Conservation (phyloP, 495 filamentous ascomycete genomes). For the Talaromyces ruber region DNA sequence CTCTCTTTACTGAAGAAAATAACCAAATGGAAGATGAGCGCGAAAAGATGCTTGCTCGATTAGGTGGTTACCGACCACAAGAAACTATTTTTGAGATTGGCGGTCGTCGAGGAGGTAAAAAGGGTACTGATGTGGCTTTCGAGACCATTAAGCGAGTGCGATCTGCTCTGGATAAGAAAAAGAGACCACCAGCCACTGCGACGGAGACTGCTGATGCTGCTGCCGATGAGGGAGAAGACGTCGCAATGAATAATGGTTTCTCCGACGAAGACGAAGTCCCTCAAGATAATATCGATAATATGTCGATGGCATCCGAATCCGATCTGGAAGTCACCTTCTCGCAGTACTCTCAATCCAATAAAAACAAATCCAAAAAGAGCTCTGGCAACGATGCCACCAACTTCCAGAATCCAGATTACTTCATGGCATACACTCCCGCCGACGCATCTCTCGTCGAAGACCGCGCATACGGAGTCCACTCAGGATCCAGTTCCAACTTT, state of each 20-base stretch:
- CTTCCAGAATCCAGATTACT: slow-evolving; percentile 80
- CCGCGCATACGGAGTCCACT: slow-evolving; percentile 83
- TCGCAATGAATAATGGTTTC: slow-evolving; percentile 17
- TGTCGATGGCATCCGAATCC: slow-evolving; percentile 59
- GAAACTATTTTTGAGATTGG: slow-evolving; percentile 96
- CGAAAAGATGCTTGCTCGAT: slow-evolving; percentile 73
- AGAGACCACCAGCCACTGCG: slow-evolving; percentile 23
- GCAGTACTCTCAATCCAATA: slow-evolving; percentile 34
- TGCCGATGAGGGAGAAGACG: slow-evolving; percentile 25
- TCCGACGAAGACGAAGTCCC: slow-evolving; percentile 25
- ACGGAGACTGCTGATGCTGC: slow-evolving; percentile 18
- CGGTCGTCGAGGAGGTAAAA: slow-evolving; percentile 52
- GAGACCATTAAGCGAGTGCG: slow-evolving; percentile 69
- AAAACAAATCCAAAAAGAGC: slow-evolving; percentile 24
- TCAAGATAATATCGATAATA: slow-evolving; percentile 43
- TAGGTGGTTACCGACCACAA: slow-evolving; percentile 76
- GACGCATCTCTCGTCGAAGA: slow-evolving; percentile 74
- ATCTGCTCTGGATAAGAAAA: slow-evolving; percentile 42
- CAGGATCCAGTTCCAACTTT: slow-evolving; percentile 67
- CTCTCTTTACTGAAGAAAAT: slow-evolving; percentile 63
- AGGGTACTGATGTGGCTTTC: slow-evolving; percentile 51
- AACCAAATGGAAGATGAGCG: slow-evolving; percentile 59
- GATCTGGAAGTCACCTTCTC: slow-evolving; percentile 82
- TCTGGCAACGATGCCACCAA: slow-evolving; percentile 25
- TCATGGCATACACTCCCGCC: slow-evolving; percentile 89